These are phyloP conservation scores for Phytophthora fragariaefolia DNA, from an alignment of 352 stramenopile genomes.

Conservation along the genomic window DNA sequence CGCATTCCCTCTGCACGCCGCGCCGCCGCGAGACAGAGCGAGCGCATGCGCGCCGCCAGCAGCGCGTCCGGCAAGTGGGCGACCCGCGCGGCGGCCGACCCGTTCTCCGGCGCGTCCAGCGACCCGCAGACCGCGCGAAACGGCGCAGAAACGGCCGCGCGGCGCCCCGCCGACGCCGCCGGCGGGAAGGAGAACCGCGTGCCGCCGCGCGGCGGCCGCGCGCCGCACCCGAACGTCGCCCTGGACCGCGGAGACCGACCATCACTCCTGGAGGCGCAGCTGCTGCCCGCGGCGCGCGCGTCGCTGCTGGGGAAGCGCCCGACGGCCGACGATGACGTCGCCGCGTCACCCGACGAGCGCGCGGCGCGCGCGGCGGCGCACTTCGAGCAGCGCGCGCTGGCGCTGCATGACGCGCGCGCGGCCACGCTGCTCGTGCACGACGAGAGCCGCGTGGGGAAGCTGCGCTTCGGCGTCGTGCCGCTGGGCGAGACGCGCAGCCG, in stretches of 20 bases:
- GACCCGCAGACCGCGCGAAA: constrained; percentile 2
- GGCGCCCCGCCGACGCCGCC: constrained; percentile 8
- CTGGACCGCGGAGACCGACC: constrained; percentile 13
- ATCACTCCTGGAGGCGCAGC: neutral
- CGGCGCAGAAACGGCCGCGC: constrained; percentile 17
- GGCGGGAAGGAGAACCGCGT: constrained; percentile 42
- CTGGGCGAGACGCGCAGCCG: constrained; percentile 56
- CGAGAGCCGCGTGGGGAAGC: constrained; percentile 36
- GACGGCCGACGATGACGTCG: constrained; percentile 6
- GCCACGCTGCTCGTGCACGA: constrained; percentile 59
- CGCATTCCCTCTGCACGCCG: constrained; percentile 6
- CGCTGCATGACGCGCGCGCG: constrained; percentile 15
- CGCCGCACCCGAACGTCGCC: constrained; percentile 28
- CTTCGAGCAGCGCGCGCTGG: constrained; percentile 31
- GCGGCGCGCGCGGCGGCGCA: constrained; percentile 6
- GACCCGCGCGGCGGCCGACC: constrained; percentile 30
- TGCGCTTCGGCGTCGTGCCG: constrained; percentile 64
- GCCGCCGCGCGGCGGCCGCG: constrained; percentile 9
- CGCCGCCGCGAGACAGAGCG: constrained; percentile 8
- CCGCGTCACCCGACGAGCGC: neutral
- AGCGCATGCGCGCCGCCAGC: constrained; percentile 15
- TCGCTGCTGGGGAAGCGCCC: constrained; percentile 38
- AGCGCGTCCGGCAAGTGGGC: constrained; percentile 34
- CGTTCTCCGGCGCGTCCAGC: constrained; percentile 20
- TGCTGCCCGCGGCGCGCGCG: neutral